Evolutionary conservation across 768 basidiomycete genomes (phyloP).

Genomic region (Lentinula guzmanii): DNA sequence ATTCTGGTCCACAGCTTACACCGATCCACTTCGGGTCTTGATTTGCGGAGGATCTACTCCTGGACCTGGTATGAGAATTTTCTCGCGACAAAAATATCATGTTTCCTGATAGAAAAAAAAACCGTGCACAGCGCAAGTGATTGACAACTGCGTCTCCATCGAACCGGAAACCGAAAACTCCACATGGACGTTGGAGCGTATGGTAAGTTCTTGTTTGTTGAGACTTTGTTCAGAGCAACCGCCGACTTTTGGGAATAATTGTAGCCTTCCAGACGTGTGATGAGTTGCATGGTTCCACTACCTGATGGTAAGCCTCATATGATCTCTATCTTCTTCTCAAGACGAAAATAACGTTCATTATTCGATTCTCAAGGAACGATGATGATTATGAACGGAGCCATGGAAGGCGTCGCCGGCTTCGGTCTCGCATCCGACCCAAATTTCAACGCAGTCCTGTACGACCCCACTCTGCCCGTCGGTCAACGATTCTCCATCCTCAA

Average conservation of each 20-base stretch:
- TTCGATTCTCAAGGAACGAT: conserved; percentile 41
- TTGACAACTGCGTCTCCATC: conserved; percentile 71
- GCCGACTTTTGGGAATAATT: background rate
- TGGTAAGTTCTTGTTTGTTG: conserved; percentile 36
- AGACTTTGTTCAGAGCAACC: no score
- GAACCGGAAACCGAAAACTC: conserved; percentile 57
- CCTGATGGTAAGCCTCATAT: conserved; percentile 34
- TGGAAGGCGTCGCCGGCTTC: conserved; percentile 67
- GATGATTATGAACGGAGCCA: conserved; percentile 72
- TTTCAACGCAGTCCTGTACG: conserved; percentile 60
- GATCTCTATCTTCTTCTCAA: conserved; percentile 25
- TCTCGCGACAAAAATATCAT: background rate
- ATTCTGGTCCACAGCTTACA: conserved; percentile 37
- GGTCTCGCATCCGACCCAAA: conserved; percentile 64
- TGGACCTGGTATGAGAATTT: conserved; percentile 34
- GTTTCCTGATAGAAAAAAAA: background rate
- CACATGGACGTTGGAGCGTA: conserved; percentile 70
- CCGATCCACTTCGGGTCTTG: conserved; percentile 59
- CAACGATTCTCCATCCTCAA: conserved; percentile 63
- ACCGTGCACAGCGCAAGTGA: conserved; percentile 19
- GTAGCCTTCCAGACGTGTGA: conserved; percentile 67
- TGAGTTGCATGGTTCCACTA: conserved; percentile 62
- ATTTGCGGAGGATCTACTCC: conserved; percentile 73
- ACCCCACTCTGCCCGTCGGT: conserved; percentile 52
- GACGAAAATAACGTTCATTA: background rate